Percentiles rank a stretch among this genome's conserved stretches.
phyloP scores from a whole-genome alignment of 495 filamentous ascomycete species.

The Penicillium parvum region DNA sequence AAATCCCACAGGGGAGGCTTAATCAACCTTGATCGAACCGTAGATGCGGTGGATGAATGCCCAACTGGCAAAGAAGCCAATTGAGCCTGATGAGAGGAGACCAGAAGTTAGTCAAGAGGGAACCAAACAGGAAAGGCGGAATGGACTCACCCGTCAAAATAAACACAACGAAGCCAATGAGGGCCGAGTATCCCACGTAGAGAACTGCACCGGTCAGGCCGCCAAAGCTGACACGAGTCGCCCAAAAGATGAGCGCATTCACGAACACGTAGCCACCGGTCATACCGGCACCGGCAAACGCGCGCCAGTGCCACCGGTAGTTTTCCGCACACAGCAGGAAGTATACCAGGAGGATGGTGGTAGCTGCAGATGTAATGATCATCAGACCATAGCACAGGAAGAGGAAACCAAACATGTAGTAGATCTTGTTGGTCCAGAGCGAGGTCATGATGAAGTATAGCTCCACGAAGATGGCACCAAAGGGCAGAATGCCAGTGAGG shows the following conservation, averaged over 20 bases:
- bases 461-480: constrained; percentile 94
- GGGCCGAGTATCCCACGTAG: constrained; percentile 86
- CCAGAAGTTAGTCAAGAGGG: constrained; percentile 13
- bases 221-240: constrained; percentile 76
- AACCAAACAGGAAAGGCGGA: constrained; percentile 4
- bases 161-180: constrained; percentile 88
- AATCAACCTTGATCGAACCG: constrained; percentile 93
- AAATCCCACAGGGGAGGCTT: constrained; percentile 14
- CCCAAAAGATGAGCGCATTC: constrained; percentile 84
- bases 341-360: constrained; percentile 89
- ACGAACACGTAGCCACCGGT: constrained; percentile 86
- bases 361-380: constrained; percentile 91
- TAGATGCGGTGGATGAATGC: constrained; percentile 92
- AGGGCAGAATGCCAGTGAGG: constrained; percentile 85
- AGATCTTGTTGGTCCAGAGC: constrained; percentile 96
- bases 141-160: constrained; percentile 77
- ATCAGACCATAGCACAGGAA: constrained; percentile 97
- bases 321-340: constrained; percentile 94
- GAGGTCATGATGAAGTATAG: constrained; percentile 98
- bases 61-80: constrained; percentile 94
- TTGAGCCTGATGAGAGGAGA: constrained; percentile 72
- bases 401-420: constrained; percentile 99
- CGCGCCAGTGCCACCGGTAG: constrained; percentile 98
- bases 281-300: constrained; percentile 82
- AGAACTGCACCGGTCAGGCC: constrained; percentile 81